Percentiles rank a stretch among this genome's conserved stretches.
Conservation (phyloP, 331 rosid genomes). For the Acacia pycnantha region DNA sequence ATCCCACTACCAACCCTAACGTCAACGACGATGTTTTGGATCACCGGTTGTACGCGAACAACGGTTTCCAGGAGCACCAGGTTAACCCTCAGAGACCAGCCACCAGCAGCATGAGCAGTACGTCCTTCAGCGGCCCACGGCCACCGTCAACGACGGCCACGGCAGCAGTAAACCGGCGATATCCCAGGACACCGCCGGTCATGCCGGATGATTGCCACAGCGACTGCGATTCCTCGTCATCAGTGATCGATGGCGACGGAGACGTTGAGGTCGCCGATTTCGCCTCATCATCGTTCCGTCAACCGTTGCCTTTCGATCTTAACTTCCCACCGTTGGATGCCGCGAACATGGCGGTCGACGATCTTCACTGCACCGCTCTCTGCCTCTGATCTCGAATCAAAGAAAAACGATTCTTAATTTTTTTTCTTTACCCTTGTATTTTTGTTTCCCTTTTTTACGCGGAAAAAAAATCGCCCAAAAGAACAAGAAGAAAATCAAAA, state of each 20-base stretch:
- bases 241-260: slow-evolving; percentile 56
- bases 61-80: slow-evolving; percentile 41
- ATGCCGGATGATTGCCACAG: slow-evolving; percentile 85
- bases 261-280: slow-evolving; percentile 40
- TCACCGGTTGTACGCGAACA: slow-evolving; percentile 35
- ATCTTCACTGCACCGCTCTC: slow-evolving; percentile 70
- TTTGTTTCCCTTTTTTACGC: slow-evolving; percentile 25
- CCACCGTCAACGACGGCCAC: slow-evolving; percentile 16
- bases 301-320: slow-evolving; percentile 74
- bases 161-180: slow-evolving; percentile 9
- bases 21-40: slow-evolving; percentile 49
- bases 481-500: slow-evolving; percentile 11
- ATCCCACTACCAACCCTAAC: slow-evolving; percentile 14
- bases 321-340: slow-evolving; percentile 69
- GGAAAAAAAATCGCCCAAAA: slow-evolving; percentile 22
- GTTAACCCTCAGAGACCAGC: slow-evolving; percentile 57
- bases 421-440: not conserved
- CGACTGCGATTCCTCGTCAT: slow-evolving; percentile 88
- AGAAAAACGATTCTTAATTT: slow-evolving; percentile 29
- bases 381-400: slow-evolving; percentile 56
- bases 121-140: slow-evolving; percentile 87
- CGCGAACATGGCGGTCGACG: slow-evolving; percentile 45
- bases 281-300: slow-evolving; percentile 37
- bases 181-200: slow-evolving; percentile 61
- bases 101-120: slow-evolving; percentile 80